These are phyloP conservation scores for Globisporangium perplexum DNA, from an alignment of 352 stramenopile genomes.

Conservation along the genomic window DNA sequence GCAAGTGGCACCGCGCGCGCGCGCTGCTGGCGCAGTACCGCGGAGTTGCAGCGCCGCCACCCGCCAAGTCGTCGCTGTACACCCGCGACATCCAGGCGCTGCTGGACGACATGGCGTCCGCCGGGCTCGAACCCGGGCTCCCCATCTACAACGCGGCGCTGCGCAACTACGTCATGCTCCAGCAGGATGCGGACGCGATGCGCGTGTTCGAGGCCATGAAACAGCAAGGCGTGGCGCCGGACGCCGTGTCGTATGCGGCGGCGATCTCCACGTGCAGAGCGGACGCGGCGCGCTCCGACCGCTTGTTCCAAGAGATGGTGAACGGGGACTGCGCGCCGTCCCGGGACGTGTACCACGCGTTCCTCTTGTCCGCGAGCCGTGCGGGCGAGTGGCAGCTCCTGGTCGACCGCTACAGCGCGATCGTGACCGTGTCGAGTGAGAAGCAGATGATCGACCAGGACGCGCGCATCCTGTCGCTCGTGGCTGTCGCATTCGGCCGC, in stretches of 20 bases:
- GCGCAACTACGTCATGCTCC: conserved; percentile 42
- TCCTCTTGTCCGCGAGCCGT: conserved; percentile 21
- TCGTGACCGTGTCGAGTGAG: not conserved
- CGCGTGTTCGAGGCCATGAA: conserved; percentile 41
- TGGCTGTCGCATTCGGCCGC: conserved; percentile 54
- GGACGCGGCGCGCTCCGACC: conserved; percentile 32
- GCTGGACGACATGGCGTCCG: conserved; percentile 37
- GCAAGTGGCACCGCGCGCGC: conserved; percentile 52
- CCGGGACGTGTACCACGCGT: conserved; percentile 25
- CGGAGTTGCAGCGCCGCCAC: conserved; percentile 26
- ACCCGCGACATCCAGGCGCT: conserved; percentile 39
- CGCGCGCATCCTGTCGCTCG: conserved; percentile 47
- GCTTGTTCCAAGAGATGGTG: conserved; percentile 39
- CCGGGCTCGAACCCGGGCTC: conserved; percentile 32
- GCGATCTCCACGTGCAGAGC: conserved; percentile 45
- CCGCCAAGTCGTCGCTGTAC: conserved; percentile 36
- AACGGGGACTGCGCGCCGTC: conserved; percentile 8
- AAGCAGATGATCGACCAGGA: conserved; percentile 36
- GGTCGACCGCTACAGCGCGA: conserved; percentile 15
- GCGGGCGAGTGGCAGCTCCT: conserved; percentile 12
- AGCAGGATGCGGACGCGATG: conserved; percentile 28
- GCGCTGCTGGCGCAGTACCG: conserved; percentile 44
- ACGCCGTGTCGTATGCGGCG: conserved; percentile 53
- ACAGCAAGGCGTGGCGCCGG: conserved; percentile 23
- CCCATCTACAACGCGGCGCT: conserved; percentile 59